Percentiles rank a stretch among this genome's conserved stretches.
Conservation (phyloP, 306 rosid genomes). For the Prunus davidiana region DNA sequence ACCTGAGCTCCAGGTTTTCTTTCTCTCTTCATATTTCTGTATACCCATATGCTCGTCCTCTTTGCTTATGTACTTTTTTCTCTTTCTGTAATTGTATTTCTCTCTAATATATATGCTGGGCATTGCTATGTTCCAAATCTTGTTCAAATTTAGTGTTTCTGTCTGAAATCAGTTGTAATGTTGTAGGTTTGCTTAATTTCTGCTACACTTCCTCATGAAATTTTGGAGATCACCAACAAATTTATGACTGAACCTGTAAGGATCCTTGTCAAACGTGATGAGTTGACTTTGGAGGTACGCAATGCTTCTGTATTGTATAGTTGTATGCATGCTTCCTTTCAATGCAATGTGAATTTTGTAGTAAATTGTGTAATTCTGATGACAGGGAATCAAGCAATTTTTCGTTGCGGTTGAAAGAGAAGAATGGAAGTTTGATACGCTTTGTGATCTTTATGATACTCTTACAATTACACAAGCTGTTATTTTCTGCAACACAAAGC, state of each 20-base stretch:
- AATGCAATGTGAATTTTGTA: conserved; percentile 21
- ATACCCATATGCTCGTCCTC: background rate
- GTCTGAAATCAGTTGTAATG: conserved; percentile 18
- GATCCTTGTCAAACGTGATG: conserved; percentile 99
- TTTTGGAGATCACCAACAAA: conserved; percentile 91
- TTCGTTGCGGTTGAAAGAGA: conserved; percentile 97
- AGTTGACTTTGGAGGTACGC: conserved; percentile 90
- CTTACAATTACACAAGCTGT: conserved; percentile 98
- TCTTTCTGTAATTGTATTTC: background rate
- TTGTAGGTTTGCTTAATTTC: conserved; percentile 88
- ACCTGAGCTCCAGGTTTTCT: conserved; percentile 93
- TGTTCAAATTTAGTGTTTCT: background rate
- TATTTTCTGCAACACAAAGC: conserved; percentile 92
- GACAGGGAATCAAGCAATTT: conserved; percentile 98
- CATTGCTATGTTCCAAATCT: background rate
- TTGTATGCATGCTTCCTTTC: conserved; percentile 2
- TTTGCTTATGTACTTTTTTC: background rate
- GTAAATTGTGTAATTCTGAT: conserved; percentile 1
- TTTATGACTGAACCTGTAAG: conserved; percentile 99
- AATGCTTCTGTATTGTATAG: conserved; percentile 7
- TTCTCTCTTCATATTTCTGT: background rate
- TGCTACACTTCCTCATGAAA: conserved; percentile 99
- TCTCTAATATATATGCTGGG: background rate
- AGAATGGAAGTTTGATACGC: conserved; percentile 97
- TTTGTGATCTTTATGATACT: conserved; percentile 97